Percentiles rank a stretch among this genome's conserved stretches.
phyloP scores from a whole-genome alignment of 768 basidiomycete genomes.

The Hirschioporus abietinus region DNA sequence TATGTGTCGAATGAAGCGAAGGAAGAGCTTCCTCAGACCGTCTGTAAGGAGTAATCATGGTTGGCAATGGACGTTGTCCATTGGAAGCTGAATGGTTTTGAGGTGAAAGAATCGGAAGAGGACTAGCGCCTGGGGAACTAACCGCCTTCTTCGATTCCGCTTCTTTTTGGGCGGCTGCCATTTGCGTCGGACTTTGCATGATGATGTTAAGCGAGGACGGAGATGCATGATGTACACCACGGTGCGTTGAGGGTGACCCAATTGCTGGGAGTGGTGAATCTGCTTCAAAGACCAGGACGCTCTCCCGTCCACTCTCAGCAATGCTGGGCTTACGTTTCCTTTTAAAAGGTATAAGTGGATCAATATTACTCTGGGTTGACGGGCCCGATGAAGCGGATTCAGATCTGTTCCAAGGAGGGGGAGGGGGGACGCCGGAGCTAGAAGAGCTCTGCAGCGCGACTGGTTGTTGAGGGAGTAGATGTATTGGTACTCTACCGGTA shows the following conservation, averaged over 20 bases:
- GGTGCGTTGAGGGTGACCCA: not conserved
- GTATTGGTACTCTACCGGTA: not conserved
- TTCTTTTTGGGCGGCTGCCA: not conserved
- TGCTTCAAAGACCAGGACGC: not conserved
- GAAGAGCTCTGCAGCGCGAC: not conserved
- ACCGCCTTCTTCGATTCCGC: not conserved
- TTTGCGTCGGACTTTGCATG: not conserved
- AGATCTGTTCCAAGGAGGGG: constrained; percentile 1
- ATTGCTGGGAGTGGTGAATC: not conserved
- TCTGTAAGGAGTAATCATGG: not conserved
- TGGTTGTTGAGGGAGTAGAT: not conserved
- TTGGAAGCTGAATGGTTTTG: not conserved
- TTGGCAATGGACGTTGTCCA: not conserved
- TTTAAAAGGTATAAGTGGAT: not conserved
- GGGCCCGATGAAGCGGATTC: not conserved
- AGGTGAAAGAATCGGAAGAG: not conserved
- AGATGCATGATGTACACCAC: not conserved
- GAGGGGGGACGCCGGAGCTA: not conserved
- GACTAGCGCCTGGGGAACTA: not conserved
- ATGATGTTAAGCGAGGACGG: not conserved
- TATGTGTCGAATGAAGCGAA: not conserved
- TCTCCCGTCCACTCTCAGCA: not conserved
- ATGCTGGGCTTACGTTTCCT: not conserved
- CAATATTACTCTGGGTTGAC: not conserved
- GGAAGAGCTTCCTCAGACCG: no score